Percentiles rank a stretch among this genome's conserved stretches.
Evolutionary conservation across 768 basidiomycete genomes (phyloP).

Genomic region (Ramaria sp.): DNA sequence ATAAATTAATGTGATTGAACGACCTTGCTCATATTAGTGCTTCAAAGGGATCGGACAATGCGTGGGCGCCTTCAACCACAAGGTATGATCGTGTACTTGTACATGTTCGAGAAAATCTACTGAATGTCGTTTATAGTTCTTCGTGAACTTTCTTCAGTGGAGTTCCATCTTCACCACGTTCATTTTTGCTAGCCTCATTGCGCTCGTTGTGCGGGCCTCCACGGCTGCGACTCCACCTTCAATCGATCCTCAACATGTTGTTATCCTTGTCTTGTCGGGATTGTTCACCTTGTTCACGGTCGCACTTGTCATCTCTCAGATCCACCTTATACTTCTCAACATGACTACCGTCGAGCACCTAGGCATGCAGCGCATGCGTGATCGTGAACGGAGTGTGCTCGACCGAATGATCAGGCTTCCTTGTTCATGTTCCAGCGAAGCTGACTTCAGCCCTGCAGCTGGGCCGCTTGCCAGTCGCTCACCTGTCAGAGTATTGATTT

Average conservation of each 20-base stretch:
- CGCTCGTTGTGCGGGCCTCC: slow-evolving; percentile 31
- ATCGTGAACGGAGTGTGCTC: slow-evolving; percentile 48
- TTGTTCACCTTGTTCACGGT: slow-evolving; percentile 65
- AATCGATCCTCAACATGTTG: slow-evolving; percentile 60
- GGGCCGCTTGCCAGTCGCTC: not conserved
- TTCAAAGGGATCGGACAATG: slow-evolving; percentile 82
- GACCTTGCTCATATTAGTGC: not conserved
- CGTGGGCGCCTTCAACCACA: slow-evolving; percentile 87
- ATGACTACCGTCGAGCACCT: slow-evolving; percentile 80
- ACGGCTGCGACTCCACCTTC: slow-evolving; percentile 11
- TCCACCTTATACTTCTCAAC: slow-evolving; percentile 47
- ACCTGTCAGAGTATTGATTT: not conserved
- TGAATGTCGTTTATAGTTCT: slow-evolving; percentile 46
- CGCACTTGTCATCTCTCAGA: slow-evolving; percentile 47
- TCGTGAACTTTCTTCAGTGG: slow-evolving; percentile 72
- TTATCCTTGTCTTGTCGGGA: slow-evolving; percentile 55
- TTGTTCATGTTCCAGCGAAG: slow-evolving; percentile 35
- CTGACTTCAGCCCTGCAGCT: not conserved
- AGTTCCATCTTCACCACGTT: slow-evolving; percentile 49
- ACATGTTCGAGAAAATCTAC: not conserved
- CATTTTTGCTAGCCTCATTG: slow-evolving; percentile 49
- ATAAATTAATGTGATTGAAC: not conserved
- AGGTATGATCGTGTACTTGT: slow-evolving; percentile 32
- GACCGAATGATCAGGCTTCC: slow-evolving; percentile 30
- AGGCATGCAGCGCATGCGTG: slow-evolving; percentile 43